Conservation (phyloP, 2,329 filamentous ascomycete genomes). For the Helotiales sp. region DNA sequence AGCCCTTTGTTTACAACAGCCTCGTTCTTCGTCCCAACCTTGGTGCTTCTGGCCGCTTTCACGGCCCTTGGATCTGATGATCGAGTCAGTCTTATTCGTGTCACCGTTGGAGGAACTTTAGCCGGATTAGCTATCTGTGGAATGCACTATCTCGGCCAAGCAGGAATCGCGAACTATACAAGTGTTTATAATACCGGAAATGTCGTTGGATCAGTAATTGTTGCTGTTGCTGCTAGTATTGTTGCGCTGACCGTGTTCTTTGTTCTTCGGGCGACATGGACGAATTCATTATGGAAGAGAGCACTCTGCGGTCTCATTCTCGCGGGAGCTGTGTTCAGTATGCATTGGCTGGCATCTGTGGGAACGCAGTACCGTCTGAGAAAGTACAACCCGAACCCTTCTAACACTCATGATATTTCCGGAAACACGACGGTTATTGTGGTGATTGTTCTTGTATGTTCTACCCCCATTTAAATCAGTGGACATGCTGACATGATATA, state of each 20-base stretch:
- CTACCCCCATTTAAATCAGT: background rate
- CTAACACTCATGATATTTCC: constrained; percentile 50
- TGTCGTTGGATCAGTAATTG: constrained; percentile 71
- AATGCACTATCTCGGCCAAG: constrained; percentile 87
- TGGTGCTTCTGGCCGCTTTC: constrained; percentile 76
- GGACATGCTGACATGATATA: constrained; percentile 41
- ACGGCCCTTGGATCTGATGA: constrained; percentile 61
- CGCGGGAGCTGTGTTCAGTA: constrained; percentile 76
- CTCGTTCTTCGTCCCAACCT: constrained; percentile 80
- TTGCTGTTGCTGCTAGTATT: constrained; percentile 74
- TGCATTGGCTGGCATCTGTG: constrained; percentile 82
- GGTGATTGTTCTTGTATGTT: constrained; percentile 65
- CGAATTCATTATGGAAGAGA: constrained; percentile 78
- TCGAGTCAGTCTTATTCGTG: constrained; percentile 60
- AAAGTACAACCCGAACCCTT: constrained; percentile 51
- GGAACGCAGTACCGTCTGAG: constrained; percentile 72
- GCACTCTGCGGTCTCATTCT: constrained; percentile 68
- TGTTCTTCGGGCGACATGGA: constrained; percentile 76
- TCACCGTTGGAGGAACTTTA: constrained; percentile 67
- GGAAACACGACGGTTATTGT: constrained; percentile 64
- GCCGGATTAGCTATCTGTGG: constrained; percentile 78
- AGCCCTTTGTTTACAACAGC: constrained; percentile 72
- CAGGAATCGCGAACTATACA: constrained; percentile 77
- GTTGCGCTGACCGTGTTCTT: constrained; percentile 78
- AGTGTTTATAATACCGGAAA: constrained; percentile 62